phyloP scores from a whole-genome alignment of 2,329 filamentous ascomycete species.

The Colletotrichum incanum region DNA sequence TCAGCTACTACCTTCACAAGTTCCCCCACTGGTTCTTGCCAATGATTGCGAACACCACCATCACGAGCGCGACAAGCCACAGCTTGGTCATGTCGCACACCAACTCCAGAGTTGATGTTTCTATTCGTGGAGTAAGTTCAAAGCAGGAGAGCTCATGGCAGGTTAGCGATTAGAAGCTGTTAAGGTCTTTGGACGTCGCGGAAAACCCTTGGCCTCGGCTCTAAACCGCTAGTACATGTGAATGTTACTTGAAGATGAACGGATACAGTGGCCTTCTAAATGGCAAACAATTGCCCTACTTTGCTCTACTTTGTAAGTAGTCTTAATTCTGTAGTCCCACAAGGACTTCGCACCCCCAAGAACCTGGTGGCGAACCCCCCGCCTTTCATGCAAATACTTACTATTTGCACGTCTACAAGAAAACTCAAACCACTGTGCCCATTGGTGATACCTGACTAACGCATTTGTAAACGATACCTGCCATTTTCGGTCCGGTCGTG shows the following conservation, averaged over 20 bases:
- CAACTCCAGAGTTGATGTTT: not conserved
- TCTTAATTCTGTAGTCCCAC: not conserved
- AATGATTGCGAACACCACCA: not conserved
- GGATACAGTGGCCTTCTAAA: not conserved
- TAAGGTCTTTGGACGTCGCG: too few species aligned
- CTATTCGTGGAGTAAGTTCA: not conserved
- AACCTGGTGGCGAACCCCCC: too few species aligned
- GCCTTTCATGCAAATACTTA: not conserved
- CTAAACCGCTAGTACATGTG: too few species aligned
- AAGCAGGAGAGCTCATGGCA: not conserved
- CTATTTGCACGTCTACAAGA: too few species aligned
- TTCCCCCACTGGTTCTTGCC: constrained; percentile 2
- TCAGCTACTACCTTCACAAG: not conserved
- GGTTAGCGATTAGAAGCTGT: not conserved
- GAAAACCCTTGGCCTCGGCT: not conserved
- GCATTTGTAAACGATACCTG: not conserved
- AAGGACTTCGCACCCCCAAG: not conserved
- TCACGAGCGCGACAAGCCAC: not conserved
- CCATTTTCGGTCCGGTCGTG: not conserved
- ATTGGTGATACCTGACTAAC: not conserved
- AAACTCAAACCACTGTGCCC: not conserved
- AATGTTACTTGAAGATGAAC: not conserved
- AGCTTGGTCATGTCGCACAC: not conserved
- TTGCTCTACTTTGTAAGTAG: not conserved
- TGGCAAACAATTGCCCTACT: fast-evolving